These are phyloP conservation scores for Pulicaria dysenterica DNA, from an alignment of 129 eudicot species.

Conservation along the genomic window DNA sequence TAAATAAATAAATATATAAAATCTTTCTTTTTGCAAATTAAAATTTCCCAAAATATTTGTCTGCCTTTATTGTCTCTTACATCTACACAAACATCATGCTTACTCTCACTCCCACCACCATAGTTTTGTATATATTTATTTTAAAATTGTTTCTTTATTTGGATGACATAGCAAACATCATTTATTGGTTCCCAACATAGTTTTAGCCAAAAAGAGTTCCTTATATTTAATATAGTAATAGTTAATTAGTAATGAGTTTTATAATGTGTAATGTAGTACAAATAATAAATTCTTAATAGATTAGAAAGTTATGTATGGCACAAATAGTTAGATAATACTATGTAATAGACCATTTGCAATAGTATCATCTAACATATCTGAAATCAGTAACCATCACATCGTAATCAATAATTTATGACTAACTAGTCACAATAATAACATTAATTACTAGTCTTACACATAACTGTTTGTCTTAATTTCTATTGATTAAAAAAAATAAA, in stretches of 20 bases:
- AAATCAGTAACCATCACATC: too few relatives aligned
- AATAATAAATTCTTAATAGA: too few relatives aligned
- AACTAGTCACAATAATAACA: too few relatives aligned
- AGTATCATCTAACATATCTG: too few relatives aligned
- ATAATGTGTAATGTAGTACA: too few relatives aligned
- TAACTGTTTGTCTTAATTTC: too few relatives aligned
- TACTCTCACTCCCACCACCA: background rate
- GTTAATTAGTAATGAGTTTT: background rate
- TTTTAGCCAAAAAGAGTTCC: background rate
- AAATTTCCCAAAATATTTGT: constrained; percentile 15
- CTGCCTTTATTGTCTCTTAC: constrained; percentile 22
- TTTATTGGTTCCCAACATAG: constrained; percentile 1
- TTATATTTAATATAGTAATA: background rate
- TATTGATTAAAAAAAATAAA: too few relatives aligned
- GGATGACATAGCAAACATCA: constrained; percentile 18
- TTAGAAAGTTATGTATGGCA: too few relatives aligned
- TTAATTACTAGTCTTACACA: too few relatives aligned
- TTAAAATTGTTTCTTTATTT: background rate
- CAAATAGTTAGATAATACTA: too few relatives aligned
- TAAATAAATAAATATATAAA: background rate
- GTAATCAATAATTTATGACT: too few relatives aligned
- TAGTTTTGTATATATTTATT: background rate
- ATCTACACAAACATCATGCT: constrained; percentile 9
- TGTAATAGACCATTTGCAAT: too few relatives aligned
- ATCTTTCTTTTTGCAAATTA: background rate